Base-by-base conservation (phyloP, 352 stramenopile species). In the Pythium brachiatum region DNA sequence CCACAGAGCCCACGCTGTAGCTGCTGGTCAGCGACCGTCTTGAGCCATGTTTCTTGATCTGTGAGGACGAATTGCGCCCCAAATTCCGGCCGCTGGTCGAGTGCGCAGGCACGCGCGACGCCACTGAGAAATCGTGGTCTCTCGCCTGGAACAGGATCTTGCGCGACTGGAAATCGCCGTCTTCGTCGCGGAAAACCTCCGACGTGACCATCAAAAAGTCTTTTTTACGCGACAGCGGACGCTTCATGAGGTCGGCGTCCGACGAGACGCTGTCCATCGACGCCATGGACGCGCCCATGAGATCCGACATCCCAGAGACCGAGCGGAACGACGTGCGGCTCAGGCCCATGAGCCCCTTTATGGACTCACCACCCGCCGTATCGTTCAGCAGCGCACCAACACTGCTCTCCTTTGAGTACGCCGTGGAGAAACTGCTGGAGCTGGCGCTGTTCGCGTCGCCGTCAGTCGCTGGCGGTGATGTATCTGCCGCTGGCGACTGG, bases 171-270 rank as follows among this genome's bases (percentile, higher is more conserved):
- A 90, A 94, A 68, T 92, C 87, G 20, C 87, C 87, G 9, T 83
- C 83, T 65, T 94, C 79, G 56, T 89, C 77, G 53, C 85, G 85
- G 43, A 95, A 94, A n/a, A 95, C 87, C 53, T 95, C 85, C 0
- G 84, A 93, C 15, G 86, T 96, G 25, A 96, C 86, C 88, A 96
- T 96, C 44, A 96, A 69, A 48, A 96, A 96, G 61, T 96, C 88
- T 38, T 94, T 92, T 59, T 95, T 93, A 16, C 88, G 79, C 36
- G 84, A 93, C 2, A 96, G 73, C 47, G 85, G 91, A 3, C 87
- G 80, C 66, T 94, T 93, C 69, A 92, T 78, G 57, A 95, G 62
- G 27, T 92, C 83, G 25, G 72, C 79, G 39, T 95, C 86, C 7
- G 75, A 81, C 26, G 48, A 60, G 8, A 38, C 55, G n/a, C 5